Conservation (phyloP, 768 basidiomycete species). For the Serendipita sp. region DNA sequence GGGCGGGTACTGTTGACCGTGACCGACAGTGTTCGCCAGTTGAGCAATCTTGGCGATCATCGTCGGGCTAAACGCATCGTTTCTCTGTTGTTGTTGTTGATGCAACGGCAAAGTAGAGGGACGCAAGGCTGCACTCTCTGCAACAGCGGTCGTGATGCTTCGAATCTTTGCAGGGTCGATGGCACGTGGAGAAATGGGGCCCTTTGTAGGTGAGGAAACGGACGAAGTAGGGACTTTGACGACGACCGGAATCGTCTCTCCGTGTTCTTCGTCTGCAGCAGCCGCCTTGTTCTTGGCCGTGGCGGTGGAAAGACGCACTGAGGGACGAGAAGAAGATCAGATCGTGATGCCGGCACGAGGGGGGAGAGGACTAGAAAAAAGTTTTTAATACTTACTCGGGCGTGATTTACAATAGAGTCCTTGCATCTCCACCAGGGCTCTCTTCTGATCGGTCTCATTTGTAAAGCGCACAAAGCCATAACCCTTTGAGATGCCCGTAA, state of each 20-base stretch:
- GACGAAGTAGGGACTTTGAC: neutral
- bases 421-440: conserved; percentile 83
- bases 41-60: conserved; percentile 6
- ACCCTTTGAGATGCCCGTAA: conserved; percentile 74
- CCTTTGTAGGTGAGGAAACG: neutral
- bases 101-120: neutral
- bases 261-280: conserved; percentile 1
- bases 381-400: conserved; percentile 43
- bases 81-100: neutral
- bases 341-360: conserved; percentile 10
- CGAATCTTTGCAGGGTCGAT: neutral
- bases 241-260: conserved; percentile 1
- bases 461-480: conserved; percentile 91
- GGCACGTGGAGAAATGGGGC: neutral
- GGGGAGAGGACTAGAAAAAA: conserved; percentile 9
- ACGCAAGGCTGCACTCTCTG: neutral
- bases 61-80: neutral
- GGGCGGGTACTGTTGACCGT: neutral
- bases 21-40: conserved; percentile 1
- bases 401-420: conserved; percentile 78
- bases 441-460: conserved; percentile 74
- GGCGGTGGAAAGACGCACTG: conserved; percentile 83
- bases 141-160: conserved; percentile 1
- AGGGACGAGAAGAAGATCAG: conserved; percentile 13
- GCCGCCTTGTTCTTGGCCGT: conserved; percentile 61